phyloP scores from a whole-genome alignment of 331 rosid species.

The Telfairia occidentalis region DNA sequence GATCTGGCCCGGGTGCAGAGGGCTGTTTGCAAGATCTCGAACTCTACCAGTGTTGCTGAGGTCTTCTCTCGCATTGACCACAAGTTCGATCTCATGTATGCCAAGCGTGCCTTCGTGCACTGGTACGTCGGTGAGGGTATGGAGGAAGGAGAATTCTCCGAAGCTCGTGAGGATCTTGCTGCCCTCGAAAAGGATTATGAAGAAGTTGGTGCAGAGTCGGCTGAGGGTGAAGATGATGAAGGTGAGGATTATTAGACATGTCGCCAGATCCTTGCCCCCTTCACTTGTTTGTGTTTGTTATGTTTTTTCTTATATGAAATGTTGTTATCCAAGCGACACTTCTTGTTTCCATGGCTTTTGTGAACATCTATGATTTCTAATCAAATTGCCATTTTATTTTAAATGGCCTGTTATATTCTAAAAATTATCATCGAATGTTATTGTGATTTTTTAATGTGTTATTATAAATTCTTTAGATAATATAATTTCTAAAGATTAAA shows the following conservation, averaged over 20 bases:
- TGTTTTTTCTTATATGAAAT: background rate
- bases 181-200: constrained; percentile 20
- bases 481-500: too few relatives aligned
- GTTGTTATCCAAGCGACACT: background rate
- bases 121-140: constrained; percentile 23
- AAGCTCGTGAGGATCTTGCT: constrained; percentile 21
- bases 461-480: too few relatives aligned
- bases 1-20: constrained; percentile 19
- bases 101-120: constrained; percentile 18
- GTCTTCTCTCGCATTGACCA: constrained; percentile 17
- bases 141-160: constrained; percentile 23
- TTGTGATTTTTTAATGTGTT: too few relatives aligned
- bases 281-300: background rate
- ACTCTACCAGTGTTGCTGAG: constrained; percentile 22
- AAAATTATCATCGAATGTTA: background rate
- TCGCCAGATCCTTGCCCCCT: background rate
- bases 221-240: constrained; percentile 18
- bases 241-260: constrained; percentile 7
- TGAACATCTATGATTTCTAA: background rate
- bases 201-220: constrained; percentile 16
- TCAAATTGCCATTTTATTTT: background rate
- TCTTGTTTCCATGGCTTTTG: background rate
- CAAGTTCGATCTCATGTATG: constrained; percentile 19
- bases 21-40: constrained; percentile 18
- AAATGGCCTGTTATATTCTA: background rate